phyloP scores from a whole-genome alignment of 2,329 filamentous ascomycete species.

The Penicillium vulpinum region DNA sequence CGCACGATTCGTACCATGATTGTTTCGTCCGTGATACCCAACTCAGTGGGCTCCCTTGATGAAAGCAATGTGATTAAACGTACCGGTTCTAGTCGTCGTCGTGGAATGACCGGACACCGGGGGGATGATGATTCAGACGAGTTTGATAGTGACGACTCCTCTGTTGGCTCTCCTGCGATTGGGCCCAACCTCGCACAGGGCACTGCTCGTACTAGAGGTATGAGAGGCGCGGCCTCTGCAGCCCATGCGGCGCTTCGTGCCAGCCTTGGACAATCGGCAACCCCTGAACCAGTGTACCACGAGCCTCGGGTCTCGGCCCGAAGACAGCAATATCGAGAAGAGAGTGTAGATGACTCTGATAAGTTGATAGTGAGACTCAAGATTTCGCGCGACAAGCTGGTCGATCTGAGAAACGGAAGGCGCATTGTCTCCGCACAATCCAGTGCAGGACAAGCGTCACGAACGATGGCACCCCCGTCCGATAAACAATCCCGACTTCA shows the following conservation, averaged over 20 bases:
- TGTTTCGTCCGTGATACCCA: constrained; percentile 88
- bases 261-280: constrained; percentile 75
- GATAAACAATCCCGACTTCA: constrained; percentile 33
- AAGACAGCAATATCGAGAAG: constrained; percentile 70
- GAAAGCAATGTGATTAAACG: constrained; percentile 86
- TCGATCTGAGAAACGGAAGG: constrained; percentile 21
- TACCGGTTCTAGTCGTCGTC: constrained; percentile 61
- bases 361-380: constrained; percentile 72
- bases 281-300: constrained; percentile 73
- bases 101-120: constrained; percentile 58
- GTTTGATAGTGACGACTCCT: constrained; percentile 86
- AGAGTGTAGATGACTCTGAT: constrained; percentile 71
- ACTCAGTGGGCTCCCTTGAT: constrained; percentile 75
- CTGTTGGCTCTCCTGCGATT: constrained; percentile 78
- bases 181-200: constrained; percentile 66
- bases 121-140: constrained; percentile 79
- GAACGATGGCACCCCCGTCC: constrained; percentile 52
- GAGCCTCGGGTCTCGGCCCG: constrained; percentile 69
- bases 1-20: constrained; percentile 89
- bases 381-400: constrained; percentile 69
- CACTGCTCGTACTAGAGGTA: constrained; percentile 80
- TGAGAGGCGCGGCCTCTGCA: constrained; percentile 83
- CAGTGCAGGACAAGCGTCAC: constrained; percentile 54
- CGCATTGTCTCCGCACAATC: constrained; percentile 53
- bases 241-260: constrained; percentile 84